These are phyloP conservation scores for Colletotrichum camelliae DNA, from an alignment of 2,329 filamentous ascomycete species.

Conservation along the genomic window DNA sequence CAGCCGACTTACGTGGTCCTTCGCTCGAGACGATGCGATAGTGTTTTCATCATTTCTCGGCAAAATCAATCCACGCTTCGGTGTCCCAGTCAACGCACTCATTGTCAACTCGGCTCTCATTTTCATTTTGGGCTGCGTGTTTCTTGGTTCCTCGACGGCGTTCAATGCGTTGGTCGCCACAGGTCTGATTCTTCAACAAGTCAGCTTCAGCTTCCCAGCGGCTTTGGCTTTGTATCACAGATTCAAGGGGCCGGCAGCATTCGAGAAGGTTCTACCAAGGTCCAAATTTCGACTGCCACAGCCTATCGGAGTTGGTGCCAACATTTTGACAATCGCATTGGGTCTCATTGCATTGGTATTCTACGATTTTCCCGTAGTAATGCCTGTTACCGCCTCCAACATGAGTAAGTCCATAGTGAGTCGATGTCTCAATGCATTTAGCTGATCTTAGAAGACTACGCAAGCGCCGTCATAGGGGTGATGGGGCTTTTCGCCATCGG, in stretches of 20 bases:
- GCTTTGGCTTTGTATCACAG: background rate
- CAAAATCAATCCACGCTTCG: background rate
- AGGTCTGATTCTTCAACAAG: conserved; percentile 9
- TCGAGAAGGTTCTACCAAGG: background rate
- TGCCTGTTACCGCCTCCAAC: background rate
- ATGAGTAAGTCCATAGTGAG: background rate
- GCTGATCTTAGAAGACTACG: background rate
- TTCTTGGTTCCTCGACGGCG: conserved; percentile 3
- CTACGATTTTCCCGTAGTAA: conserved; percentile 2
- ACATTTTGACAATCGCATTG: background rate
- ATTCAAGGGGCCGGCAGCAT: background rate
- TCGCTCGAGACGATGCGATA: conserved; percentile 11
- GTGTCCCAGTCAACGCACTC: conserved; percentile 8
- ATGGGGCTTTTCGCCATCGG: background rate
- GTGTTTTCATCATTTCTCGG: background rate
- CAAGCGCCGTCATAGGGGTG: background rate
- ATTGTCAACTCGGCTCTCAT: background rate
- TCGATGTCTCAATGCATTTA: no score
- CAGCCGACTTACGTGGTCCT: conserved; percentile 15
- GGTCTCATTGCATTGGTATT: background rate
- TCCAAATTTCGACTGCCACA: background rate
- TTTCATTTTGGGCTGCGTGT: background rate
- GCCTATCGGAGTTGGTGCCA: background rate
- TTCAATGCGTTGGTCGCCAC: conserved; percentile 17
- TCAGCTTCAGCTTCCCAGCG: conserved; percentile 10